These are phyloP conservation scores for Sporothrix luriei DNA, from an alignment of 2,329 filamentous ascomycete genomes.

Conservation along the genomic window DNA sequence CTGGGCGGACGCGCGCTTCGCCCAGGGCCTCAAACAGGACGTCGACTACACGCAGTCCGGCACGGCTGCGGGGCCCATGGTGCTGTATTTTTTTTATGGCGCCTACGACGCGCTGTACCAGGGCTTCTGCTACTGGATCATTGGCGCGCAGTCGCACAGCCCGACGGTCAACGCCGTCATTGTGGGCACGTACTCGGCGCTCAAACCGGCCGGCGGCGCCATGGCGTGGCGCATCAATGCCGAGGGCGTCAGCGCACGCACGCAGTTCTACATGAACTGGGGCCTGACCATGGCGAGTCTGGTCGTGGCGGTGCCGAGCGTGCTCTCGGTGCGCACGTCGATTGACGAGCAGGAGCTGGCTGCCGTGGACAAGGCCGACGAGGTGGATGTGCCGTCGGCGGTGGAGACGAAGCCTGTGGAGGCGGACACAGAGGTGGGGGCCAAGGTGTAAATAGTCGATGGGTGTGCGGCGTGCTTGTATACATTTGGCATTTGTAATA, in stretches of 20 bases:
- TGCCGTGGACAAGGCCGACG: conserved; percentile 27
- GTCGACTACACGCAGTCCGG: conserved; percentile 39
- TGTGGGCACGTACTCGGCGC: conserved; percentile 52
- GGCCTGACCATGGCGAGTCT: conserved; percentile 50
- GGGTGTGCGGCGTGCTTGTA: no score
- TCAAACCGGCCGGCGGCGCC: conserved; percentile 43
- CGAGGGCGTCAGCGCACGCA: conserved; percentile 50
- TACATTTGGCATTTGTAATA: neutral
- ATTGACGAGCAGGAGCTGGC: conserved; percentile 40
- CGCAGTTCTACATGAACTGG: conserved; percentile 52
- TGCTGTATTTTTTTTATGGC: conserved; percentile 72
- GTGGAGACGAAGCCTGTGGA: neutral
- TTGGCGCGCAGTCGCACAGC: conserved; percentile 50
- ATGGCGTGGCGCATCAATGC: conserved; percentile 47
- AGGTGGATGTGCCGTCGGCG: conserved; percentile 7
- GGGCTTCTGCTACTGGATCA: conserved; percentile 64
- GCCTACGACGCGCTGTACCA: conserved; percentile 70
- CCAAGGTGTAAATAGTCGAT: neutral
- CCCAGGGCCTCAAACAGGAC: conserved; percentile 47
- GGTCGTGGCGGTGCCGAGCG: conserved; percentile 48
- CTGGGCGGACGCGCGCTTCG: conserved; percentile 50
- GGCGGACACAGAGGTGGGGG: neutral
- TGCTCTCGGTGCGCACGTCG: conserved; percentile 45
- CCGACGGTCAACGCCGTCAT: conserved; percentile 48
- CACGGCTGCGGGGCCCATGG: conserved; percentile 50